phyloP scores from a whole-genome alignment of 768 basidiomycete species.

The Podaxis carcinomalis region DNA sequence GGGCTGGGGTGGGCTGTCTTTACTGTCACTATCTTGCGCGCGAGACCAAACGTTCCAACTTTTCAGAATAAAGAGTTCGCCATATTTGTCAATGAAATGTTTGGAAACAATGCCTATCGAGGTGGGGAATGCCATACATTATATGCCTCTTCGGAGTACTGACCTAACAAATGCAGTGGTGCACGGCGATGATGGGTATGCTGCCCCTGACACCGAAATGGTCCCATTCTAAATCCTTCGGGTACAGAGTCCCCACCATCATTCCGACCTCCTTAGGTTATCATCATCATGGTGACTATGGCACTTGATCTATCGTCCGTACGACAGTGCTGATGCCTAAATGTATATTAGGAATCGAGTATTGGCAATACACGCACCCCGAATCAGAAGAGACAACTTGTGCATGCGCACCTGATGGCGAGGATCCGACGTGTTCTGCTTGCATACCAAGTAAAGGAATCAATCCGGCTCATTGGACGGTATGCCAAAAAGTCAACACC shows the following conservation, averaged over 20 bases:
- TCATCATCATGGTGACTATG: constrained; percentile 43
- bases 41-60: background rate
- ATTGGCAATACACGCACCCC: constrained; percentile 45
- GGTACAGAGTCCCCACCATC: constrained; percentile 44
- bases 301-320: background rate
- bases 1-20: constrained; percentile 35
- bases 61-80: constrained; percentile 43
- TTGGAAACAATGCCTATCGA: constrained; percentile 37
- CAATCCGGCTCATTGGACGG: constrained; percentile 42
- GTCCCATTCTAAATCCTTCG: background rate
- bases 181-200: constrained; percentile 46
- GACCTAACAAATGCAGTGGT: constrained; percentile 31
- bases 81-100: constrained; percentile 36
- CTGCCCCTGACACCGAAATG: background rate
- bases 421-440: constrained; percentile 46
- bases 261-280: constrained; percentile 46
- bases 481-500: constrained; percentile 19
- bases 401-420: constrained; percentile 40
- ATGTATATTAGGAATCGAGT: constrained; percentile 38
- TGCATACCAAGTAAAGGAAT: constrained; percentile 42
- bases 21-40: background rate
- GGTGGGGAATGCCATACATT: constrained; percentile 24
- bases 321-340: background rate
- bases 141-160: background rate
- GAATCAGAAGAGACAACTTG: constrained; percentile 34